Evolutionary conservation across 2,329 filamentous ascomycete genomes (phyloP).

Genomic region (Pleurostoma richardsiae): DNA sequence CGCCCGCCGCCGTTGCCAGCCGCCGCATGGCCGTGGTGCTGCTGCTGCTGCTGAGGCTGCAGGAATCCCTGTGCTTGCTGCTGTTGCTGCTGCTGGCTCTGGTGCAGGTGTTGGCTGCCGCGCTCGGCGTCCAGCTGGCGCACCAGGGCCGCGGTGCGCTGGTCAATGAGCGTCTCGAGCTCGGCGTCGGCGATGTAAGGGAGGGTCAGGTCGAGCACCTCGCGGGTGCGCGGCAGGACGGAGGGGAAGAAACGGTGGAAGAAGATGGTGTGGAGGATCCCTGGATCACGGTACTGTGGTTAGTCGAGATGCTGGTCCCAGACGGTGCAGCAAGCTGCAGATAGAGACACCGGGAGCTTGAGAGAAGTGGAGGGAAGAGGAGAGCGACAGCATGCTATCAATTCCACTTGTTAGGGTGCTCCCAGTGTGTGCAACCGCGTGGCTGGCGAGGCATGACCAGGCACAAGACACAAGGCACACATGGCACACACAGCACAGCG

Average conservation of each 20-base stretch:
- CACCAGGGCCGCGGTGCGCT: slow-evolving; percentile 73
- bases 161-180: slow-evolving; percentile 89
- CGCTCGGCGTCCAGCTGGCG: slow-evolving; percentile 67
- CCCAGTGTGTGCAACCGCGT: too few species aligned
- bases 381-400: too few species aligned
- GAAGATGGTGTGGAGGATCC: slow-evolving; percentile 94
- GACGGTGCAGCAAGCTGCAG: too few species aligned
- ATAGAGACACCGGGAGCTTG: too few species aligned
- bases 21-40: slow-evolving; percentile 6
- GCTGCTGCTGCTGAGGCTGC: slow-evolving; percentile 11
- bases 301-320: too few species aligned
- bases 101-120: slow-evolving; percentile 25
- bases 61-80: not conserved
- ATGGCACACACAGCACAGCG: too few species aligned
- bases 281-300: slow-evolving; percentile 36
- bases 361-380: too few species aligned
- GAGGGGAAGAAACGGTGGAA: slow-evolving; percentile 97
- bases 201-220: slow-evolving; percentile 85
- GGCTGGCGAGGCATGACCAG: too few species aligned
- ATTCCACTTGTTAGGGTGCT: too few species aligned
- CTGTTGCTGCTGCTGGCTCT: not conserved
- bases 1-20: slow-evolving; percentile 50
- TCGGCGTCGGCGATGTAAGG: slow-evolving; percentile 87
- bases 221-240: slow-evolving; percentile 74
- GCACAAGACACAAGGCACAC: too few species aligned